phyloP scores from a whole-genome alignment of 495 filamentous ascomycete genomes.

The Podospora tetraspora region DNA sequence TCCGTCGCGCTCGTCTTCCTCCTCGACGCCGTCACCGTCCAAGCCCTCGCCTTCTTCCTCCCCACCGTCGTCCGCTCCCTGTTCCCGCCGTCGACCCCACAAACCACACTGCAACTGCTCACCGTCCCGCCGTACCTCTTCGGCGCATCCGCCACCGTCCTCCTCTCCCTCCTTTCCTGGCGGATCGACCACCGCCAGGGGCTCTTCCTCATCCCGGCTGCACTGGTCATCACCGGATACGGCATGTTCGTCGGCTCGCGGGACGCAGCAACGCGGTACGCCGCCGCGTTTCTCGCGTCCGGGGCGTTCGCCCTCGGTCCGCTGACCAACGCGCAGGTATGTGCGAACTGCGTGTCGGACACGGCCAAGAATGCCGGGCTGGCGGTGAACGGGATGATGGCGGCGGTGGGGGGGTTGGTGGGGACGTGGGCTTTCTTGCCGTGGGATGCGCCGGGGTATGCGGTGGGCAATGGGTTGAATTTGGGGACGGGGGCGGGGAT shows the following conservation, averaged over 20 bases:
- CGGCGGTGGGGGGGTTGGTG: slow-evolving; percentile 60
- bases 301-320: slow-evolving; percentile 54
- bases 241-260: slow-evolving; percentile 2
- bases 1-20: slow-evolving; percentile 1
- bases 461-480: slow-evolving; percentile 62
- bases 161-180: not conserved
- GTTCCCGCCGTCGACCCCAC: not conserved
- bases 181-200: slow-evolving; percentile 2
- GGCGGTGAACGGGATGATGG: slow-evolving; percentile 59
- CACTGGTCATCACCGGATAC: not conserved
- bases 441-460: slow-evolving; percentile 56
- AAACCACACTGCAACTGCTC: slow-evolving; percentile 3
- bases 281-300: slow-evolving; percentile 1
- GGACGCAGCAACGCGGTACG: not conserved
- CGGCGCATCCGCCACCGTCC: not conserved
- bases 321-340: slow-evolving; percentile 53
- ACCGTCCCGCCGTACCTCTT: slow-evolving; percentile 6
- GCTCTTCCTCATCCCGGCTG: slow-evolving; percentile 3
- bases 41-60: slow-evolving; percentile 9
- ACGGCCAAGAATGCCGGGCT: slow-evolving; percentile 57
- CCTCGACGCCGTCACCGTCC: slow-evolving; percentile 9
- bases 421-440: slow-evolving; percentile 60
- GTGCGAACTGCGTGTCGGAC: slow-evolving; percentile 60
- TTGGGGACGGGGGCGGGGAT: slow-evolving; percentile 49
- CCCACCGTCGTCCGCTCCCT: slow-evolving; percentile 10